Evolutionary conservation across 495 filamentous ascomycete genomes (phyloP).

Genomic region (Neurospora sp.): DNA sequence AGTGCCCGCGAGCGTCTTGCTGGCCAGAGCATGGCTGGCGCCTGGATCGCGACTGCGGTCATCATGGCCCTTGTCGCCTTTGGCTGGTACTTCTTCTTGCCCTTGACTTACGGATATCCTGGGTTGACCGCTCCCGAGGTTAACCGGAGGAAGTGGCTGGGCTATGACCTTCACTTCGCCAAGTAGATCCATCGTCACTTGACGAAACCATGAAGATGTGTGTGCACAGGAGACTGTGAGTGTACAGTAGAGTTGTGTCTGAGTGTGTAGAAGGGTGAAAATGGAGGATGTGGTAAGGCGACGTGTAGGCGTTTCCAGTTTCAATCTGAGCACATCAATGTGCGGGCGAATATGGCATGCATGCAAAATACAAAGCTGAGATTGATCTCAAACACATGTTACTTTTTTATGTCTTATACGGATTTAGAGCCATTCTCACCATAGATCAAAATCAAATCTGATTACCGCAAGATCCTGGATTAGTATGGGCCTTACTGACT

Average conservation of each 20-base stretch:
- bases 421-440: neutral
- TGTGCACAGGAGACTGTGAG: neutral
- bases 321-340: neutral
- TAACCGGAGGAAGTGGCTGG: conserved; percentile 82
- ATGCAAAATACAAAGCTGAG: neutral
- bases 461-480: neutral
- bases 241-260: neutral
- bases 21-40: conserved; percentile 61
- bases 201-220: neutral
- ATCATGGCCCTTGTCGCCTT: conserved; percentile 60
- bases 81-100: conserved; percentile 87
- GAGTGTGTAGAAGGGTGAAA: neutral
- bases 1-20: conserved; percentile 73
- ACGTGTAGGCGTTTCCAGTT: neutral
- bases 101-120: conserved; percentile 89
- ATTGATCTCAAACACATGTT: neutral
- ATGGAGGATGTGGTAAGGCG: neutral
- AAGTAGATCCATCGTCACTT: conserved; percentile 49
- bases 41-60: conserved; percentile 67
- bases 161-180: conserved; percentile 96
- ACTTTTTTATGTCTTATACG: neutral
- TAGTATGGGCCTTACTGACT: neutral
- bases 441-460: neutral
- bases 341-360: neutral
- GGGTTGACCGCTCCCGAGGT: conserved; percentile 80